phyloP scores from a whole-genome alignment of 2,329 filamentous ascomycete species.

The Xylaria polymorpha region DNA sequence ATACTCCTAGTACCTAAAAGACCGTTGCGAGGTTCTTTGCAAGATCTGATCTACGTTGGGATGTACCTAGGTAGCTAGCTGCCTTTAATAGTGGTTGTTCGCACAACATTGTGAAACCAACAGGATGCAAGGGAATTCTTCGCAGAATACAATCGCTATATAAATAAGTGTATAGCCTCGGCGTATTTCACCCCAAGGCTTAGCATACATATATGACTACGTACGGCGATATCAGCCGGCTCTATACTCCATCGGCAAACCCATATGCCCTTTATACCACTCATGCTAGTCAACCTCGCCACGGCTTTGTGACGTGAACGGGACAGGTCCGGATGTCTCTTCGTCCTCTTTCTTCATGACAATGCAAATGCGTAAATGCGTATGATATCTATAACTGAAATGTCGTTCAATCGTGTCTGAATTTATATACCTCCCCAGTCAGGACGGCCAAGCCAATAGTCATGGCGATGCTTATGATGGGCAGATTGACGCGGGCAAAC shows the following conservation, averaged over 20 bases:
- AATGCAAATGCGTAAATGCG: not conserved
- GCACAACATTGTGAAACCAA: not conserved
- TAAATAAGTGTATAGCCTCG: not conserved
- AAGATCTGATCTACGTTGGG: not conserved
- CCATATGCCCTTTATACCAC: not conserved
- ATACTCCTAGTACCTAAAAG: no score
- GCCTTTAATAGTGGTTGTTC: not conserved
- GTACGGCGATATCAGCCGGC: not conserved
- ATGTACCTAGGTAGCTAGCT: no score
- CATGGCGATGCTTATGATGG: conserved; percentile 76
- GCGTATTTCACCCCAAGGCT: not conserved
- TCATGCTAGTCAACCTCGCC: not conserved
- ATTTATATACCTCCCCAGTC: conserved; percentile 67
- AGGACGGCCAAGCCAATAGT: conserved; percentile 65
- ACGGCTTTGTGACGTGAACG: not conserved
- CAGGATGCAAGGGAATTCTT: not conserved
- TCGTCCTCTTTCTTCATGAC: not conserved
- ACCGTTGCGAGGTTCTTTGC: no score
- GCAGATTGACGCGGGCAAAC: conserved; percentile 75
- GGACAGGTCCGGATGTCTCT: not conserved
- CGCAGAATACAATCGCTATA: not conserved
- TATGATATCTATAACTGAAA: conserved; percentile 10
- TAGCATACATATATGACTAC: not conserved
- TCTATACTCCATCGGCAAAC: not conserved
- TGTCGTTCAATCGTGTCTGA: conserved; percentile 41